Percentiles rank a stretch among this genome's conserved stretches.
These are phyloP conservation scores for Pleoardoris graminearum DNA, from an alignment of 2,329 filamentous ascomycete species.

Conservation along the genomic window DNA sequence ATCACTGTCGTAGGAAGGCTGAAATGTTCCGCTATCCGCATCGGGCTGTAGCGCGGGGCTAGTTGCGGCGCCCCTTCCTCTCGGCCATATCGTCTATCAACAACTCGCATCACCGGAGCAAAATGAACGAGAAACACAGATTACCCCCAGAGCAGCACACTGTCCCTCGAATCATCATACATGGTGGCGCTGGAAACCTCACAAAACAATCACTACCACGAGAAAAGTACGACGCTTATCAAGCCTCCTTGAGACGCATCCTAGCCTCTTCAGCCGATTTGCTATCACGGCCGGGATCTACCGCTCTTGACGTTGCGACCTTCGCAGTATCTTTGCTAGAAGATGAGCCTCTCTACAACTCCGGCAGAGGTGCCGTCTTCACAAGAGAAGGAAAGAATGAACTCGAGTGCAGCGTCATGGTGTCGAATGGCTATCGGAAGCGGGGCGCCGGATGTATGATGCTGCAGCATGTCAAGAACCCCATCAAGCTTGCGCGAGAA, in stretches of 20 bases:
- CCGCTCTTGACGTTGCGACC: conserved; percentile 58
- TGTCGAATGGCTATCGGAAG: conserved; percentile 72
- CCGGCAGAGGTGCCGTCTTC: conserved; percentile 82
- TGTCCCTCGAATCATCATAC: conserved; percentile 52
- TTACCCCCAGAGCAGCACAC: conserved; percentile 11
- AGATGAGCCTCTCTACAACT: conserved; percentile 55
- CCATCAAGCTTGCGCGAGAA: conserved; percentile 71
- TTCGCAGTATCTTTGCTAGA: conserved; percentile 62
- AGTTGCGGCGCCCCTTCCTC: not conserved
- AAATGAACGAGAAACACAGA: not conserved
- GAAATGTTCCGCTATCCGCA: not conserved
- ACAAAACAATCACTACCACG: conserved; percentile 45
- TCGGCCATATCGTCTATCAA: not conserved
- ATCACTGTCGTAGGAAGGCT: not conserved
- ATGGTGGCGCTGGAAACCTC: conserved; percentile 55
- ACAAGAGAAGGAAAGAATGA: conserved; percentile 81
- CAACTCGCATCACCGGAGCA: not conserved
- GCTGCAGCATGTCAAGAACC: conserved; percentile 74
- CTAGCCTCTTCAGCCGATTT: conserved; percentile 12
- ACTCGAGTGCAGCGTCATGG: conserved; percentile 86
- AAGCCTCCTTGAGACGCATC: conserved; percentile 26
- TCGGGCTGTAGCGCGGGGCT: not conserved
- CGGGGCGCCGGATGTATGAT: conserved; percentile 77
- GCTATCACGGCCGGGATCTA: not conserved
- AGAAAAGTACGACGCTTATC: conserved; percentile 44